Conservation (phyloP, 768 basidiomycete genomes). For the Termitomyces sp. region DNA sequence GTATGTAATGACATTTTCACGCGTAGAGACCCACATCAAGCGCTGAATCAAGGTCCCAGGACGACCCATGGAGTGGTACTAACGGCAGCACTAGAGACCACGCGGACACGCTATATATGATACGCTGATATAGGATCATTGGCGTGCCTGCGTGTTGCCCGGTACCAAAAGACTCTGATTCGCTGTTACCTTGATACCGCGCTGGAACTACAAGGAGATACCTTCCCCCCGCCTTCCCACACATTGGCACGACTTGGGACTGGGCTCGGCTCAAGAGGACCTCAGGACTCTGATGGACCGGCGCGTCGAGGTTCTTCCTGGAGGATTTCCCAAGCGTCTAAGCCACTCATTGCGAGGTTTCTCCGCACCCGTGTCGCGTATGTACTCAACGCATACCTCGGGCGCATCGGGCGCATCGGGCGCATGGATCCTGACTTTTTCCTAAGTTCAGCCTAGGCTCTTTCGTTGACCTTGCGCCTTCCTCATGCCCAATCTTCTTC, state of each 20-base stretch:
- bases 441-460: neutral
- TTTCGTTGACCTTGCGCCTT: neutral
- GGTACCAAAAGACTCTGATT: conserved; percentile 13
- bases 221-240: neutral
- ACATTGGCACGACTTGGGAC: neutral
- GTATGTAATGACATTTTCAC: too few species aligned
- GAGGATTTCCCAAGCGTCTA: neutral
- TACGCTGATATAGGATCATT: conserved; percentile 13
- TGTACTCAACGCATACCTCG: neutral
- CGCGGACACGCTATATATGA: neutral
- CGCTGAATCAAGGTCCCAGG: conserved; percentile 1
- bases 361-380: neutral
- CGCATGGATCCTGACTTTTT: neutral
- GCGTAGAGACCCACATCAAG: too few species aligned
- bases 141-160: conserved; percentile 4
- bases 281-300: conserved; percentile 7
- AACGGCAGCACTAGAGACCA: conserved; percentile 1
- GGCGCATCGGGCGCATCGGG: too few species aligned
- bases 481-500: neutral
- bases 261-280: neutral
- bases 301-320: neutral
- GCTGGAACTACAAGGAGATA: conserved; percentile 9
- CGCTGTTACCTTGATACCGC: conserved; percentile 4
- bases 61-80: neutral
- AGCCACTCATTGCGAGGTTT: conserved; percentile 5